Conservation (phyloP, 2,329 filamentous ascomycete genomes). For the Sporothrix protearum region DNA sequence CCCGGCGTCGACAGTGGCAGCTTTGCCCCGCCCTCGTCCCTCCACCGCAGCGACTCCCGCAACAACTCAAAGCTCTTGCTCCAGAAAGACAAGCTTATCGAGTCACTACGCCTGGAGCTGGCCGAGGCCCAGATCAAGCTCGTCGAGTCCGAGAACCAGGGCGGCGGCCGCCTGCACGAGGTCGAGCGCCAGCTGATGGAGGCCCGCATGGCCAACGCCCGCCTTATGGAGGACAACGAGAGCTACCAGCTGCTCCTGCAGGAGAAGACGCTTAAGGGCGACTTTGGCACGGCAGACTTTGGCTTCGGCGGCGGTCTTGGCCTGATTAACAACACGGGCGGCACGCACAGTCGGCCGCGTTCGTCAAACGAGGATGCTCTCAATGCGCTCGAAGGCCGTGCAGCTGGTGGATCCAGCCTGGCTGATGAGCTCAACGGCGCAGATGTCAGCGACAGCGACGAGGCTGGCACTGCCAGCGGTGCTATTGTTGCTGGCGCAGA, state of each 20-base stretch:
- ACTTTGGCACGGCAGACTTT: conserved; percentile 80
- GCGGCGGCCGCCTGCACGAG: conserved; percentile 80
- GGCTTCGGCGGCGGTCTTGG: conserved; percentile 54
- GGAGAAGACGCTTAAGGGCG: conserved; percentile 92
- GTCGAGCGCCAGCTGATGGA: conserved; percentile 89
- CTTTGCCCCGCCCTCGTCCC: conserved; percentile 80
- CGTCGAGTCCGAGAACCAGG: conserved; percentile 89
- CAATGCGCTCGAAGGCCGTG: conserved; percentile 59
- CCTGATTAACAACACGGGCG: background rate
- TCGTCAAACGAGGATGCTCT: conserved; percentile 61
- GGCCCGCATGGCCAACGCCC: conserved; percentile 89
- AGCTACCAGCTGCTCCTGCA: conserved; percentile 93
- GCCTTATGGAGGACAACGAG: conserved; percentile 97
- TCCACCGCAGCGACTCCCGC: conserved; percentile 82
- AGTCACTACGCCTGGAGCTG: conserved; percentile 84
- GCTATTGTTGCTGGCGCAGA: background rate
- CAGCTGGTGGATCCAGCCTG: conserved; percentile 49
- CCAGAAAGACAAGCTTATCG: conserved; percentile 95
- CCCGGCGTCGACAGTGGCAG: conserved; percentile 70
- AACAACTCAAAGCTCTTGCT: conserved; percentile 86
- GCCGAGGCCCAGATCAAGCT: conserved; percentile 95
- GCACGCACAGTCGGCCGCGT: conserved; percentile 31
- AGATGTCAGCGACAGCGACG: conserved; percentile 32
- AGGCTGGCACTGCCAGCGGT: background rate
- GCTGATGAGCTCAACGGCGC: conserved; percentile 84